Conservation (phyloP, 2,329 filamentous ascomycete species). For the Colletotrichum musae region DNA sequence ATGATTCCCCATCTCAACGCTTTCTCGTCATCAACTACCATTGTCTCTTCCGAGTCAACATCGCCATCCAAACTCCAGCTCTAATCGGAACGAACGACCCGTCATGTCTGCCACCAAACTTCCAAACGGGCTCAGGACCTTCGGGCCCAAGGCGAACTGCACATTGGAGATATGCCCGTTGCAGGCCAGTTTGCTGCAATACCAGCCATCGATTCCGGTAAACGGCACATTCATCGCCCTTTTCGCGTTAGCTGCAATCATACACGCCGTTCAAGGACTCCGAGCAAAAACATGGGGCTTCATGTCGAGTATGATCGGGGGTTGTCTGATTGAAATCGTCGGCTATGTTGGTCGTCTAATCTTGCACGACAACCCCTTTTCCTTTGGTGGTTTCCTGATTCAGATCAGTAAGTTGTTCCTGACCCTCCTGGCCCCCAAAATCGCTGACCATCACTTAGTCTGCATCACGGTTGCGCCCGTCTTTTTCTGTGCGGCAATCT, state of each 20-base stretch:
- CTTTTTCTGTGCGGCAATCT: conserved; percentile 48
- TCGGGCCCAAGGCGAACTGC: conserved; percentile 61
- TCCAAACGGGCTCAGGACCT: conserved; percentile 46
- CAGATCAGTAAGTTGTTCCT: conserved; percentile 63
- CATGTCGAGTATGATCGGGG: conserved; percentile 64
- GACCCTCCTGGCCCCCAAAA: too few species aligned
- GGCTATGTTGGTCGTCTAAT: conserved; percentile 74
- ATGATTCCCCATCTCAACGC: not conserved
- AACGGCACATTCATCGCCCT: conserved; percentile 55
- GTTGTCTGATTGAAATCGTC: conserved; percentile 70
- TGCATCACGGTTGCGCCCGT: conserved; percentile 50
- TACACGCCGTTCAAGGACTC: conserved; percentile 59
- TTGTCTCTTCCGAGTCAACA: not conserved
- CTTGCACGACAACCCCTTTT: conserved; percentile 70
- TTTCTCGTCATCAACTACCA: not conserved
- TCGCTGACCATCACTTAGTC: conserved; percentile 48
- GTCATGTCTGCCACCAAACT: conserved; percentile 27
- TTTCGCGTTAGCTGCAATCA: conserved; percentile 58
- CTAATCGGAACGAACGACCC: not conserved
- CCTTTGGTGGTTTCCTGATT: conserved; percentile 71
- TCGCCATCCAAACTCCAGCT: not conserved
- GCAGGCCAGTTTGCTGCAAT: conserved; percentile 56
- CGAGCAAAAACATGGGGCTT: conserved; percentile 60
- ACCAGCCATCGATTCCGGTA: conserved; percentile 55
- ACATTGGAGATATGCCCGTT: conserved; percentile 62